Evolutionary conservation across 2,329 filamentous ascomycete genomes (phyloP), one percentile per base, ranked within the genome.

Genomic region (Aspergillus alliaceus): DNA sequence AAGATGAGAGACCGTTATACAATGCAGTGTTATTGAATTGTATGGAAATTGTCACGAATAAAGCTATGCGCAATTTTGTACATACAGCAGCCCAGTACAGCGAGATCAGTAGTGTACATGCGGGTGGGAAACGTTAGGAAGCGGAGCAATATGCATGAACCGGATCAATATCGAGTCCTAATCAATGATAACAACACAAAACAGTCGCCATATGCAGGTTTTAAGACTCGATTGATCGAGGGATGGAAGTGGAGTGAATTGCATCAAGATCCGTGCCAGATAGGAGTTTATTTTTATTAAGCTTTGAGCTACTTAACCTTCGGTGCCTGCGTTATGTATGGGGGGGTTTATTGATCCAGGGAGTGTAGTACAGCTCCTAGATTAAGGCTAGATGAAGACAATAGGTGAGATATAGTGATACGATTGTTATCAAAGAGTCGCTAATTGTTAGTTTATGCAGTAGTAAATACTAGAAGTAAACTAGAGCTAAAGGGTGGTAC

Each of bases 311-410:
- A 48, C 44, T 48, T 34, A 48, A 48, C 44, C 20, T 32, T 48
- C n/a, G 27, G 44, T 48, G 27, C 44, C 44, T 48, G 32, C 44
- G 44, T 32, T 48, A 48, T 31, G 44, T 48, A 48, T 32, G 44
- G 44, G 44, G 44, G 44, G 24, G 12, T 24, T 27, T 48, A 27
- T 48, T 48, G 44, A 48, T 48, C 3, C n/a, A 48, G n/a, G 9
- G 44, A 12, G 11, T 24, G n/a, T 6, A 31, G 22, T 14, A 32
- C 32, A 32, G 15, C 44, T 48, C 44, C 44, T 48, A 22, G 44
- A 48, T 48, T 48, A 27, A n/a, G 40, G 22, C 39, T 12, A 27
- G 27, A 29, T 5, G 9, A 29, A 9, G 27, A 29, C 5, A 29
- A 29, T 29, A 9, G 27, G 9, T 29, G 9, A 29, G 5, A 29